Conservation (phyloP, 352 stramenopile genomes). For the Phytophthora hybrid region DNA sequence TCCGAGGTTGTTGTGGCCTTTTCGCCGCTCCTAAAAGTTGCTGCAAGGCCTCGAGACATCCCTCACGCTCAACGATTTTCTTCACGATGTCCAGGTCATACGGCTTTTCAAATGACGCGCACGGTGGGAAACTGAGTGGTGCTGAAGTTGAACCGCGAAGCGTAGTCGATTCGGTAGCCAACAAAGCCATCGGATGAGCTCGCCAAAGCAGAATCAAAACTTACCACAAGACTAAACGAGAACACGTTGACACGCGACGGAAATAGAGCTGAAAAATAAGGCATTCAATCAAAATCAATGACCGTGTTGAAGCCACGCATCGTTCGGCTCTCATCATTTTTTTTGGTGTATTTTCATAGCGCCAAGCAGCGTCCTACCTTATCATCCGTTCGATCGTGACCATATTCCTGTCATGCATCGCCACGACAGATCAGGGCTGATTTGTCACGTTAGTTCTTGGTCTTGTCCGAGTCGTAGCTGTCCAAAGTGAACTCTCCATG, state of each 20-base stretch:
- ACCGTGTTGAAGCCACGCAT: too few relatives aligned
- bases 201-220: background rate
- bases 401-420: too few relatives aligned
- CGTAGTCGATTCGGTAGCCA: too few relatives aligned
- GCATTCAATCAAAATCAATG: background rate
- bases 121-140: constrained; percentile 40
- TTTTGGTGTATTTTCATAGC: too few relatives aligned
- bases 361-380: too few relatives aligned
- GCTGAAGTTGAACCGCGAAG: constrained; percentile 1
- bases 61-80: constrained; percentile 85
- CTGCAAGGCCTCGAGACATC: constrained; percentile 77
- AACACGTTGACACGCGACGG: background rate
- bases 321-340: too few relatives aligned
- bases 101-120: constrained; percentile 46
- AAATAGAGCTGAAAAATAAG: constrained; percentile 18
- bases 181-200: constrained; percentile 13
- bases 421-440: background rate
- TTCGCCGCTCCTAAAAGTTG: constrained; percentile 53
- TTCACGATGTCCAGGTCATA: constrained; percentile 72
- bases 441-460: constrained; percentile 36
- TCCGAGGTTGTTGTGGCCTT: constrained; percentile 26
- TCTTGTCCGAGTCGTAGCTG: constrained; percentile 48
- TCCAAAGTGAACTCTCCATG: constrained; percentile 76
- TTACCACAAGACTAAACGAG: too few relatives aligned
- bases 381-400: too few relatives aligned